Evolutionary conservation across 1,284 basidiomycete genomes (phyloP).

Genomic region (Wallemia ichthyophaga): DNA sequence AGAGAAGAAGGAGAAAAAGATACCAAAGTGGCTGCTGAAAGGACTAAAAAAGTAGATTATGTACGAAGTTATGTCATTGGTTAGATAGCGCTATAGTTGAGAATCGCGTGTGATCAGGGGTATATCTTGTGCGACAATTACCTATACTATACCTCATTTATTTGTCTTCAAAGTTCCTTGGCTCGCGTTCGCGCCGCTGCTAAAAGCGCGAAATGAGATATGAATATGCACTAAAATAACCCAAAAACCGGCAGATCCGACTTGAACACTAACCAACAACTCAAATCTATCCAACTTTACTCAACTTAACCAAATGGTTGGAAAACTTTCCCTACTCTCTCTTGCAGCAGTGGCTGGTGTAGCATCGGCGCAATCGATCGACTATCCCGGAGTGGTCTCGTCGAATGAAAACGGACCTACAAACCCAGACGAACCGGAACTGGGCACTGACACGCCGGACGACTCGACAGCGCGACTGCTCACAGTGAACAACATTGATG

Average conservation of each 20-base stretch:
- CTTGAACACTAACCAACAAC: too few species aligned
- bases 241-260: too few species aligned
- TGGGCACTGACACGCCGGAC: not conserved
- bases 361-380: not conserved
- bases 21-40: slow-evolving; percentile 40
- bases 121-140: too few species aligned
- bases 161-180: not conserved
- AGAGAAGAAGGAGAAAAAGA: slow-evolving; percentile 20
- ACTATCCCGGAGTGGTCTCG: not conserved
- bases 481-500: not conserved
- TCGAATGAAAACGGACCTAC: not conserved
- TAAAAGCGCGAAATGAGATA: too few species aligned
- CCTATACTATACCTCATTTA: too few species aligned
- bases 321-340: not conserved
- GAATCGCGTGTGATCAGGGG: too few species aligned
- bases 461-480: not conserved
- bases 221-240: not conserved
- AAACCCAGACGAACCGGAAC: not conserved
- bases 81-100: too few species aligned
- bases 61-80: not conserved
- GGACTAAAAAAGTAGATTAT: slow-evolving; percentile 20
- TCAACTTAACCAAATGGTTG: not conserved
- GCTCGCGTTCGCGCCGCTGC: too few species aligned
- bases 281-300: too few species aligned
- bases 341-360: not conserved